Base-by-base conservation (phyloP, 2,329 filamentous ascomycete genomes). In the Xylogone sp. region DNA sequence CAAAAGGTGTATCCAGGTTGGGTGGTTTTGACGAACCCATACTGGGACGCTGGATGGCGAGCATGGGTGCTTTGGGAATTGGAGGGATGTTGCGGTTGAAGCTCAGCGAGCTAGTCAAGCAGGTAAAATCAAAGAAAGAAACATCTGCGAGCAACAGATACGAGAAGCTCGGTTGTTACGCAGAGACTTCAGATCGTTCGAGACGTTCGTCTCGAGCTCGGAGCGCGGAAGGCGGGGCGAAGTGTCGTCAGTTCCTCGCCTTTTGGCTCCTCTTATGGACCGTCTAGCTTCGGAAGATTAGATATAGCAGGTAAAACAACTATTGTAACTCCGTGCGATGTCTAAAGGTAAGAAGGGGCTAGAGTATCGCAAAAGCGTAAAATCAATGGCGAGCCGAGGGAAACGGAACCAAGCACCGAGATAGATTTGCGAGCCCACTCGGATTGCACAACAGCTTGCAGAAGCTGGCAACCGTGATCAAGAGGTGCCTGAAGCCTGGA, bases 21-120 rank as follows among this genome's bases (percentile, higher is more conserved):
- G 77, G 72, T 66, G 76, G 75, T 70, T 77, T 77, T 70, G 73
- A 75, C 70, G 79, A 78, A 76, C 73, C 78, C 81, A 83, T 84
- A 66, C 71, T 79, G 73, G 56, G 75, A 74, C 69, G 74, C 65
- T 77, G 75, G 69, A 79, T 68, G 62, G 74, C 77, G 63, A 81
- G 77, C 79, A 83, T 83, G 74, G 68, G 70, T 74, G 72, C 76
- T 57, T 39, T 4, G 34, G 8, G 34, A 39, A 39, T 16, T 13
- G 34, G 27, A 18, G 10, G 34, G n/a, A 39, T 39, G n/a, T 7
- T 39, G 8, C 34, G n/a, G 34, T 39, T 18, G 34, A 39, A 39
- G 34, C 34, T 16, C 34, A 39, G 34, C 34, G 34, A 16, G 34
- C 34, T 18, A 4, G n/a, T 7, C 5, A 4, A 39, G n/a, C n/a